These are phyloP conservation scores for Casuarina cunninghamiana DNA, from an alignment of 306 rosid species.

Conservation along the genomic window DNA sequence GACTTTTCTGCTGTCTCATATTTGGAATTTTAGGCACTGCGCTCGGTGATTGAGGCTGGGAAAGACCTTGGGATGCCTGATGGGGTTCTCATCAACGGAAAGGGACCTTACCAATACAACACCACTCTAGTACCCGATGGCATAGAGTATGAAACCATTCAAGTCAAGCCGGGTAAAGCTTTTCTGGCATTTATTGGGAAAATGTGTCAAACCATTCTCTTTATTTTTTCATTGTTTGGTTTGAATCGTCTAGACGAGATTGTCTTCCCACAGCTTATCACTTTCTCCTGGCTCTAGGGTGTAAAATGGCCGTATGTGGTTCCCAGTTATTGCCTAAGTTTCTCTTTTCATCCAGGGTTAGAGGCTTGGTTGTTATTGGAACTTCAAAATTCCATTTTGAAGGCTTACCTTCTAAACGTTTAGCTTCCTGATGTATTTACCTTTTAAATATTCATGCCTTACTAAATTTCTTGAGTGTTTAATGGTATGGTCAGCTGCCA, in stretches of 20 bases:
- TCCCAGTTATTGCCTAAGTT: background rate
- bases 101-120: constrained; percentile 87
- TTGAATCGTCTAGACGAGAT: background rate
- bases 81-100: constrained; percentile 94
- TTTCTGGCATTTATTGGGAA: background rate
- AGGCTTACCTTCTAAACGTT: background rate
- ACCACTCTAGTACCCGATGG: constrained; percentile 70
- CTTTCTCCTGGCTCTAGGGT: background rate
- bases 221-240: background rate
- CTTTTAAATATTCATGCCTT: background rate
- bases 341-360: background rate
- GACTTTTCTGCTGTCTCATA: background rate
- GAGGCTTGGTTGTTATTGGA: background rate
- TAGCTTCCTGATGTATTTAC: background rate
- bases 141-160: constrained; percentile 50
- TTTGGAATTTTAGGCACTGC: constrained; percentile 50
- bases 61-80: constrained; percentile 78
- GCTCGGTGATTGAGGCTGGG: constrained; percentile 63
- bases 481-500: no score
- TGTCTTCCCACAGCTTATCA: background rate
- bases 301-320: background rate
- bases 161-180: constrained; percentile 71
- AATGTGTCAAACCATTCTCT: background rate
- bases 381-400: background rate
- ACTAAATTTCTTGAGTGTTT: background rate